Percentiles rank a stretch among this genome's conserved stretches.
Evolutionary conservation across 768 basidiomycete genomes (phyloP).

Genomic region (Albatrellus ellisii): DNA sequence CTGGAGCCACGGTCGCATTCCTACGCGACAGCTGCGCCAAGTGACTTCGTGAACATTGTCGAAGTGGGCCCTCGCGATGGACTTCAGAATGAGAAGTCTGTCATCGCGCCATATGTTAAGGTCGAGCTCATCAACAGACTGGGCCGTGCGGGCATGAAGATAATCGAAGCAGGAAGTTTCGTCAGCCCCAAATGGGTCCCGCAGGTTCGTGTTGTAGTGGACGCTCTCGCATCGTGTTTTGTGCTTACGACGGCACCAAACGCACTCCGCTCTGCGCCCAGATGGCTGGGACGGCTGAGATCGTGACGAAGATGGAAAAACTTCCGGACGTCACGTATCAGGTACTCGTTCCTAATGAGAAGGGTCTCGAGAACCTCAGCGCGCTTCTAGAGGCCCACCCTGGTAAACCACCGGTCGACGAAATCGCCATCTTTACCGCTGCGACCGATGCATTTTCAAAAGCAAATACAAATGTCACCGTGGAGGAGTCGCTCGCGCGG

Average conservation of each 20-base stretch:
- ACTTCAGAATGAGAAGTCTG: slow-evolving; percentile 74
- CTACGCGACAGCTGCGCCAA: slow-evolving; percentile 6
- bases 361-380: slow-evolving; percentile 60
- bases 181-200: slow-evolving; percentile 92
- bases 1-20: no score
- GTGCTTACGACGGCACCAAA: not conserved
- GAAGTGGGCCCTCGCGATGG: slow-evolving; percentile 91
- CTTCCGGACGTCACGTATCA: slow-evolving; percentile 51
- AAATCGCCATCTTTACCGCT: slow-evolving; percentile 82
- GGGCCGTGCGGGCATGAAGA: slow-evolving; percentile 47
- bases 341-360: slow-evolving; percentile 72
- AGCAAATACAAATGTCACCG: slow-evolving; percentile 74
- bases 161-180: slow-evolving; percentile 80
- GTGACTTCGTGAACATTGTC: slow-evolving; percentile 46
- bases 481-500: slow-evolving; percentile 53
- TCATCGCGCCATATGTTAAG: slow-evolving; percentile 63
- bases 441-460: slow-evolving; percentile 78
- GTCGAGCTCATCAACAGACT: slow-evolving; percentile 71
- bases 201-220: slow-evolving; percentile 37
- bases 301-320: slow-evolving; percentile 45
- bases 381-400: slow-evolving; percentile 30
- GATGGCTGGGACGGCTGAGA: slow-evolving; percentile 82
- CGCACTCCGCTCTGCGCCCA: slow-evolving; percentile 18
- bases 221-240: not conserved
- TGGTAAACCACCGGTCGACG: slow-evolving; percentile 47